Evolutionary conservation across 208 protist genomes (phyloP), one percentile per base, ranked within the genome.

Genomic region (Naegleria lovaniensis): DNA sequence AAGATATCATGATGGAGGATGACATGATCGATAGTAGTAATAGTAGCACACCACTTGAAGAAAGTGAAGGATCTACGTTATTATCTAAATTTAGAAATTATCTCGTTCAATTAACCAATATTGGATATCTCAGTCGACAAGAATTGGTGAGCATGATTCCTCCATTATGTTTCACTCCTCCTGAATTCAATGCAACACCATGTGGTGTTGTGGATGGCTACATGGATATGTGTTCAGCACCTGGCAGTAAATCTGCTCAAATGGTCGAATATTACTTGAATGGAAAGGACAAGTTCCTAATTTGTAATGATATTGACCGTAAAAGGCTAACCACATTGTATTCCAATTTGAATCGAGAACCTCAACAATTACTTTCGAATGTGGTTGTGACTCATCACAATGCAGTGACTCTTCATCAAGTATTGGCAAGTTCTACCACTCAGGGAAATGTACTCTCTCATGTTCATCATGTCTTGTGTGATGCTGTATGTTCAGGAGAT

Each of bases 401-500:
- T 90, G 92, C 92, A 15, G n/a, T 79, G 5, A 75, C n/a, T 13
- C 92, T 92, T 41, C 92, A 92, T 29, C 11, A 19, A 6, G 7
- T 29, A 67, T 67, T 40, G 7, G 36, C 25, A 33, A 48, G 40
- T 58, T 15, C 22, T n/a, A 40, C 40, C n/a, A 40, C 51, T 5
- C 5, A 29, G 1, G 67, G 55, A 29, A 2, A 67, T 29, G 55
- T 19, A 29, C 55, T 67, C 22, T 67, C 55, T 67, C 55, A 95
- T 87, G 97, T 98, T 90, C 96, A 97, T 91, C 95, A 95, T 39
- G 93, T 99, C 89, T 95, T 99, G 59, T 97, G 95, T 91, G 98
- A 99, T 91, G 98, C 98, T 29, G 97, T 97, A 0, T 99, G 98
- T 94, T 97, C 95, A 90, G 97, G 98, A 19, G 97, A 99, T 92